Evolutionary conservation across 177 flowering plant genomes (phyloP).

Genomic region (Vitis hybrid): DNA sequence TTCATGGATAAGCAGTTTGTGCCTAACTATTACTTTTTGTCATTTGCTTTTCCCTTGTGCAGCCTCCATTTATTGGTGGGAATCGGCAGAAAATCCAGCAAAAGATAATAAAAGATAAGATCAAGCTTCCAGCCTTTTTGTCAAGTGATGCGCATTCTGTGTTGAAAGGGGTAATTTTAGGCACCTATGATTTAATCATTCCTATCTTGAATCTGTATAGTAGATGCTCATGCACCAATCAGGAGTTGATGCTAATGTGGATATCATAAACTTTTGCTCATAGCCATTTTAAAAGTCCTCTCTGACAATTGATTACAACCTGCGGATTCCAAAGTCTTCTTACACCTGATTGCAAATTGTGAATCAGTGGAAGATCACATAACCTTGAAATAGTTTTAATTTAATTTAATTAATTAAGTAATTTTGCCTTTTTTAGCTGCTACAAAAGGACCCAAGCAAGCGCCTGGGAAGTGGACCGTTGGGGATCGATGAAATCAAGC

Average conservation of each 20-base stretch:
- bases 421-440: constrained; percentile 39
- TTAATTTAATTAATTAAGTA: neutral
- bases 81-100: constrained; percentile 74
- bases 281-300: no score
- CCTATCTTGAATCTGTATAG: no score
- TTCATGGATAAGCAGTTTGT: neutral
- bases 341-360: no score
- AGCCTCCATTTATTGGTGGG: constrained; percentile 81
- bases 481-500: constrained; percentile 75
- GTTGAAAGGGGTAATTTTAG: constrained; percentile 67
- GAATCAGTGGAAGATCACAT: neutral
- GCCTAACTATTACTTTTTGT: neutral
- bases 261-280: no score
- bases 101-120: constrained; percentile 84
- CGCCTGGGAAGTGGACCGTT: constrained; percentile 74
- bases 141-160: constrained; percentile 85
- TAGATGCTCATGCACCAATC: no score
- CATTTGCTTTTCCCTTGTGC: constrained; percentile 19
- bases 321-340: no score
- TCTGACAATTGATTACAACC: no score
- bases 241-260: no score
- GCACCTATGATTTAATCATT: neutral
- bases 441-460: constrained; percentile 72
- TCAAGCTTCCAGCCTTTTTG: constrained; percentile 79
- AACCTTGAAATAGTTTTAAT: neutral